phyloP scores from a whole-genome alignment of 495 filamentous ascomycete species.

The Talaromyces liani region DNA sequence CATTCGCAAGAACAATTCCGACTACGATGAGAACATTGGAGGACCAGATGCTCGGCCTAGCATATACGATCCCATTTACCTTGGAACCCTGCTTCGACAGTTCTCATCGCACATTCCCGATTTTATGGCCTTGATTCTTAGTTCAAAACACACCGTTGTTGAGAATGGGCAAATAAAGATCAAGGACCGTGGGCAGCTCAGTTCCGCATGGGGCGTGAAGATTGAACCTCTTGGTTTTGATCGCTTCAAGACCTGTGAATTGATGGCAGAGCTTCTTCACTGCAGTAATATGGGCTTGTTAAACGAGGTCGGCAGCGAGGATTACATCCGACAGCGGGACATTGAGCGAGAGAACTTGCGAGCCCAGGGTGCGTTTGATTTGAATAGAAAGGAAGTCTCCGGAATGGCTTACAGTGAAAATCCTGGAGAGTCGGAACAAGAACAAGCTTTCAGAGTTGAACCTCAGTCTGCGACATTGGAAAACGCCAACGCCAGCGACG shows the following conservation, averaged over 20 bases:
- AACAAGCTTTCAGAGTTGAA: conserved; percentile 20
- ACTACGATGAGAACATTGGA: conserved; percentile 86
- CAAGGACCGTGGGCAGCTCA: conserved; percentile 58
- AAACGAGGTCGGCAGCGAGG: conserved; percentile 87
- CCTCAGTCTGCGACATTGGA: conserved; percentile 46
- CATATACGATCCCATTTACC: conserved; percentile 89
- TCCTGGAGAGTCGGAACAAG: conserved; percentile 34
- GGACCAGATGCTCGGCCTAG: conserved; percentile 72
- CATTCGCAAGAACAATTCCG: conserved; percentile 98
- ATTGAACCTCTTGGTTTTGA: conserved; percentile 97
- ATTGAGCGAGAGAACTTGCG: conserved; percentile 71
- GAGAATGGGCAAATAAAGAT: conserved; percentile 52
- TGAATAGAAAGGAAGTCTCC: conserved; percentile 30
- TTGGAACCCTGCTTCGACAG: conserved; percentile 82
- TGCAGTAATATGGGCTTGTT: conserved; percentile 98
- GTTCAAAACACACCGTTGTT: conserved; percentile 52
- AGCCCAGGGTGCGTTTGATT: conserved; percentile 50
- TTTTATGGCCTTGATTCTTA: conserved; percentile 85
- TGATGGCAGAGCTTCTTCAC: conserved; percentile 96
- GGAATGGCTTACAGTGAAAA: conserved; percentile 44
- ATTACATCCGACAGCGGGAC: conserved; percentile 75
- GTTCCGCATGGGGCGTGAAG: conserved; percentile 77
- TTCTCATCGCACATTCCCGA: conserved; percentile 90
- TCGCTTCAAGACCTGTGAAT: conserved; percentile 96
- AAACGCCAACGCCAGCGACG: conserved; percentile 71